A percentile compares a stretch with the other conserved stretches of the same genome.
These are phyloP conservation scores for Suillus sp. DNA, from an alignment of 768 basidiomycete genomes.

Conservation along the genomic window DNA sequence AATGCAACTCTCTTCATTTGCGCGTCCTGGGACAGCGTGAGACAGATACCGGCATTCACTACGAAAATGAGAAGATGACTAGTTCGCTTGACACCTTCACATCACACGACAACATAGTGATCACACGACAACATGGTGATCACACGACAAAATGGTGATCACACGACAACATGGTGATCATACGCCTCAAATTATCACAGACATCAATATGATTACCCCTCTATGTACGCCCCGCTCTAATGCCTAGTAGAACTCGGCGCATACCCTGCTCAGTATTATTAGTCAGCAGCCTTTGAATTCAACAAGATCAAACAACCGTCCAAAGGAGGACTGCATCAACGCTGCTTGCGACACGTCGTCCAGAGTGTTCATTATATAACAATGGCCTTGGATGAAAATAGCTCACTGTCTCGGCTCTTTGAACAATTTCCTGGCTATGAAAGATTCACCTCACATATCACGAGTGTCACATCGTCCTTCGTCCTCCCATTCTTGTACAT, in stretches of 20 bases:
- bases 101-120: not conserved
- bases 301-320: conserved; percentile 21
- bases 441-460: conserved; percentile 27
- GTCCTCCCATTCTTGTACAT: conserved; percentile 72
- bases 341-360: not conserved
- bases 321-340: not conserved
- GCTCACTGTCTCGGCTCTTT: conserved; percentile 10
- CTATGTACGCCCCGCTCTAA: not conserved
- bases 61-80: not conserved
- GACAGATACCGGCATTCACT: not conserved
- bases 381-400: conserved; percentile 23
- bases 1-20: not conserved
- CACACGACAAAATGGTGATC: too few relatives aligned
- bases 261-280: not conserved
- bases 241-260: not conserved
- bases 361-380: not conserved
- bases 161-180: not conserved
- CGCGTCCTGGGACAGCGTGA: not conserved
- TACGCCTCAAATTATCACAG: not conserved
- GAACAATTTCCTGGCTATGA: conserved; percentile 28
- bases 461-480: conserved; percentile 33
- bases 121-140: not conserved
- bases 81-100: not conserved
- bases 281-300: conserved; percentile 20
- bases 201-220: not conserved